These are phyloP conservation scores for Puccinia novopanici DNA, from an alignment of 1,284 basidiomycete genomes.

Conservation along the genomic window DNA sequence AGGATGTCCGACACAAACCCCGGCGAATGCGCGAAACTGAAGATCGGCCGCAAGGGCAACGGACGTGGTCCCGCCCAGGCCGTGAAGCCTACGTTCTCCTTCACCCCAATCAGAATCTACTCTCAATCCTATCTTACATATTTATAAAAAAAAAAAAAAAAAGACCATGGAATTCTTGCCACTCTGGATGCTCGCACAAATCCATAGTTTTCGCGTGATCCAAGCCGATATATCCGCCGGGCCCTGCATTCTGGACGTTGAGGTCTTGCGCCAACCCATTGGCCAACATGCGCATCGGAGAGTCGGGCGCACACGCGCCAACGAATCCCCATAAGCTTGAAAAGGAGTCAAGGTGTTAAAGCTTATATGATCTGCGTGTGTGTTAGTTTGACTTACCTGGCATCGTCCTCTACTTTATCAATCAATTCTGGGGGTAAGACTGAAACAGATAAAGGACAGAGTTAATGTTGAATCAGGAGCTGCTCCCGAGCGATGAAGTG, in stretches of 20 bases:
- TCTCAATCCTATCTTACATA: conserved; percentile 52
- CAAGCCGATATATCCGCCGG: conserved; percentile 53
- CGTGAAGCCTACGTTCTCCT: conserved; percentile 43
- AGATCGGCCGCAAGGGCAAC: conserved; percentile 30
- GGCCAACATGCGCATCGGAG: conserved; percentile 54
- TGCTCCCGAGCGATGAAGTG: too few relatives aligned
- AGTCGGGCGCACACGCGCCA: conserved; percentile 56
- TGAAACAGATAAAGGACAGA: not conserved
- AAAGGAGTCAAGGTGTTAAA: not conserved
- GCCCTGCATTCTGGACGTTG: conserved; percentile 56
- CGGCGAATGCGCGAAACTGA: conserved; percentile 45
- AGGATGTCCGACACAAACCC: conserved; percentile 41
- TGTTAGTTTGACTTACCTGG: conserved; percentile 44
- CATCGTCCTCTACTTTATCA: conserved; percentile 52
- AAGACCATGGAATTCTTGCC: conserved; percentile 49
- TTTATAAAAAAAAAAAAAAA: conserved; percentile 49
- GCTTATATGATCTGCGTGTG: too few relatives aligned
- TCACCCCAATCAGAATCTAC: conserved; percentile 52
- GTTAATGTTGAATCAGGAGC: too few relatives aligned
- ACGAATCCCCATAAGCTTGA: conserved; percentile 56
- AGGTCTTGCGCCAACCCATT: conserved; percentile 57
- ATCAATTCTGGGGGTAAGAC: conserved; percentile 49
- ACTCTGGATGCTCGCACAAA: conserved; percentile 62
- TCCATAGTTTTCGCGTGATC: conserved; percentile 63
- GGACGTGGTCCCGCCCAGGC: conserved; percentile 42